These are phyloP conservation scores for Claviceps digitariae DNA, from an alignment of 2,329 filamentous ascomycete genomes.

Conservation along the genomic window DNA sequence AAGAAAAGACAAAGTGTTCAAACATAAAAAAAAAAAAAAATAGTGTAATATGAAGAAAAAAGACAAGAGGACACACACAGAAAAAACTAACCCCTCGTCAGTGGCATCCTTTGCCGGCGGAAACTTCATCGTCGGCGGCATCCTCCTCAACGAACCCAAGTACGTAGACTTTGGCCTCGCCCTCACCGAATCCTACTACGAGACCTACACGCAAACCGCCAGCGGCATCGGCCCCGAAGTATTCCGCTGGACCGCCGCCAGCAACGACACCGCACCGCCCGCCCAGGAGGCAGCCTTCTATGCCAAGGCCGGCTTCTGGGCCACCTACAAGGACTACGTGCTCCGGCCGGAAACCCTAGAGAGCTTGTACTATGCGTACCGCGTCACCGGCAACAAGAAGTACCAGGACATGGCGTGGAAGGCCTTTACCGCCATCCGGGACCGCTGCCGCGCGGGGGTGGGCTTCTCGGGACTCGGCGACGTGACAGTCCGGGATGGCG, in stretches of 20 bases:
- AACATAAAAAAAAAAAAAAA: no score
- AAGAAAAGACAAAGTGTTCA: background rate
- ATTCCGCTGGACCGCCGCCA: constrained; percentile 46
- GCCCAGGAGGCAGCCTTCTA: constrained; percentile 56
- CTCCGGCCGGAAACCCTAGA: constrained; percentile 74
- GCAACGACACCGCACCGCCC: constrained; percentile 24
- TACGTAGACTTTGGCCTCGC: constrained; percentile 63
- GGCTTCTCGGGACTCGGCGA: constrained; percentile 54
- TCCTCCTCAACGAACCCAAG: constrained; percentile 48
- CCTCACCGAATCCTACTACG: constrained; percentile 59
- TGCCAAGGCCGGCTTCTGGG: constrained; percentile 31
- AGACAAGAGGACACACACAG: background rate
- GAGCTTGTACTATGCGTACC: constrained; percentile 76
- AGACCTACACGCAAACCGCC: constrained; percentile 55
- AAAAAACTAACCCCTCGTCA: constrained; percentile 11
- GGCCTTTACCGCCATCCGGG: constrained; percentile 56
- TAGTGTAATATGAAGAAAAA: no score
- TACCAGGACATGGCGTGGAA: constrained; percentile 81
- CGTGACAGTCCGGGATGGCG: constrained; percentile 51
- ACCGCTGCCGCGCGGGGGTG: constrained; percentile 45
- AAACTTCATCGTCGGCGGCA: constrained; percentile 71
- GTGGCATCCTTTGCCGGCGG: constrained; percentile 76
- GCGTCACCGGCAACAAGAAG: constrained; percentile 57
- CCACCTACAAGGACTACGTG: constrained; percentile 35
- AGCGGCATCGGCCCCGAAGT: constrained; percentile 67